Conservation (phyloP, 768 basidiomycete species). For the Pulveroboletus sp. region DNA sequence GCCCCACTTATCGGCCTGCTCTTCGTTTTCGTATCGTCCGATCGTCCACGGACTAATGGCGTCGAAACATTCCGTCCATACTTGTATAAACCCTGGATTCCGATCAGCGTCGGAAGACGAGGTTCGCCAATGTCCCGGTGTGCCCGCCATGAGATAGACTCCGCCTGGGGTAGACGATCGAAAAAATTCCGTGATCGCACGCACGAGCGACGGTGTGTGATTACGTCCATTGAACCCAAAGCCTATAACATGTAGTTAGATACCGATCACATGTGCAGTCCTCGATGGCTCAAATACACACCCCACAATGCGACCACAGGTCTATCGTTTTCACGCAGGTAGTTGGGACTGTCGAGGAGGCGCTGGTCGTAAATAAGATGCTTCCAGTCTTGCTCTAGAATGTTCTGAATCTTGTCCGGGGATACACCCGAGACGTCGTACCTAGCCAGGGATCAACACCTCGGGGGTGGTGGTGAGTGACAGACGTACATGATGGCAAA, state of each 20-base stretch:
- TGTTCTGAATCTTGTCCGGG: constrained; percentile 57
- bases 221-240: constrained; percentile 61
- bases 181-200: constrained; percentile 52
- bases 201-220: constrained; percentile 58
- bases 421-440: constrained; percentile 81
- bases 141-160: constrained; percentile 67
- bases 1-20: constrained; percentile 60
- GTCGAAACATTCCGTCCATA: constrained; percentile 77
- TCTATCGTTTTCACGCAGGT: constrained; percentile 63
- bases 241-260: constrained; percentile 36
- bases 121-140: constrained; percentile 73
- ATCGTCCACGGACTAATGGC: constrained; percentile 82
- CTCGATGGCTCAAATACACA: constrained; percentile 8
- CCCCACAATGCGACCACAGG: constrained; percentile 78
- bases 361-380: constrained; percentile 61
- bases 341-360: constrained; percentile 66
- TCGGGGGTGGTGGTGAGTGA: neutral
- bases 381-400: constrained; percentile 68
- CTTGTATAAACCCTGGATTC: constrained; percentile 57
- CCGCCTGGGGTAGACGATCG: constrained; percentile 64
- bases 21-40: constrained; percentile 58
- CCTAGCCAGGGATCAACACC: constrained; percentile 37
- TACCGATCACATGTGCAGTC: neutral
- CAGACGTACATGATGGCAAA: constrained; percentile 75
- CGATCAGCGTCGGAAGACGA: constrained; percentile 64